These are phyloP conservation scores for Penicillium brasilianum DNA, from an alignment of 2,329 filamentous ascomycete genomes.

Conservation along the genomic window DNA sequence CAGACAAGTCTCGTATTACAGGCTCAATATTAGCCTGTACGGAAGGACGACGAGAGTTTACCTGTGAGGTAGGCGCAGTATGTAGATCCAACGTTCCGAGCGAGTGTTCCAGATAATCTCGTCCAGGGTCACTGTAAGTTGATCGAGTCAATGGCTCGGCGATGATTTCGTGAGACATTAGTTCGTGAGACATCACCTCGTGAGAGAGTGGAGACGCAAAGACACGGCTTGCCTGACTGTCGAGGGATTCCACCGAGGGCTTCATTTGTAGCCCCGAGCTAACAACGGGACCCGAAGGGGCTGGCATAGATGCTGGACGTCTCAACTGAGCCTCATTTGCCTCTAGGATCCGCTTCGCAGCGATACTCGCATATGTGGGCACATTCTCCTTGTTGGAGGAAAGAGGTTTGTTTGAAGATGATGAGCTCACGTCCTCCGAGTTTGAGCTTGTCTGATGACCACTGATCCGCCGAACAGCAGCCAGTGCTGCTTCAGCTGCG, in stretches of 20 bases:
- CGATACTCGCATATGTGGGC: constrained; percentile 43
- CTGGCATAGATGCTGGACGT: constrained; percentile 31
- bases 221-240: constrained; percentile 31
- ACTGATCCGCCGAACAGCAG: constrained; percentile 45
- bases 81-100: constrained; percentile 28
- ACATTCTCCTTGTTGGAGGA: constrained; percentile 34
- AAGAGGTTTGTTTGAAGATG: constrained; percentile 4
- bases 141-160: constrained; percentile 36
- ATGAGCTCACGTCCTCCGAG: constrained; percentile 19
- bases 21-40: constrained; percentile 23
- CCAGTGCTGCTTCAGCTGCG: constrained; percentile 46
- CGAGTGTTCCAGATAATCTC: constrained; percentile 26
- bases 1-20: constrained; percentile 29
- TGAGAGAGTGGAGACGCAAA: constrained; percentile 38
- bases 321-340: constrained; percentile 18
- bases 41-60: constrained; percentile 31
- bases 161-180: constrained; percentile 30
- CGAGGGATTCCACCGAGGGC: constrained; percentile 39
- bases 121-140: constrained; percentile 40
- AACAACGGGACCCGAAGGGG: constrained; percentile 20
- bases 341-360: constrained; percentile 32
- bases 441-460: constrained; percentile 35
- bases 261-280: constrained; percentile 32
- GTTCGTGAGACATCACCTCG: constrained; percentile 29
- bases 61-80: constrained; percentile 33